Evolutionary conservation across 306 rosid species (phyloP).

Genomic region (Acacia confusa): DNA sequence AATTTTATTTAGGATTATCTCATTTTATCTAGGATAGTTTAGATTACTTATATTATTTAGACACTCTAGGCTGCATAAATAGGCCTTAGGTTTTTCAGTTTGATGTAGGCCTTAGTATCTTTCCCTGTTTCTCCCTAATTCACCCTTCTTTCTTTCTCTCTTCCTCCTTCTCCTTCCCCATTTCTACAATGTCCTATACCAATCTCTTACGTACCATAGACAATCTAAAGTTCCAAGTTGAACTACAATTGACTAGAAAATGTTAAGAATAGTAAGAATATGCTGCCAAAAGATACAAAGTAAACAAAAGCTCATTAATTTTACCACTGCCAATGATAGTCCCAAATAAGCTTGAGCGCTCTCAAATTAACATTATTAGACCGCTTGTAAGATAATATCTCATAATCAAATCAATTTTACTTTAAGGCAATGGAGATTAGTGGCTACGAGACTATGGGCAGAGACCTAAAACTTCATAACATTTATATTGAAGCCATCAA

Average conservation of each 20-base stretch:
- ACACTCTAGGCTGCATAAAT: not conserved
- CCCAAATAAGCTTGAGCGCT: not conserved
- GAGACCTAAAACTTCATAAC: constrained; percentile 13
- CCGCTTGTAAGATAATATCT: not conserved
- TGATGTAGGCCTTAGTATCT: not conserved
- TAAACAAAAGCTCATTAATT: not conserved
- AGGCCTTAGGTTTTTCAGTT: not conserved
- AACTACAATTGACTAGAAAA: not conserved
- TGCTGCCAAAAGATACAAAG: not conserved
- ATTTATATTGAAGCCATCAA: not conserved
- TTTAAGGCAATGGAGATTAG: not conserved
- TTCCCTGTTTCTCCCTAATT: not conserved
- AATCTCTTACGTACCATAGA: not conserved
- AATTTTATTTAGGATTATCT: not conserved
- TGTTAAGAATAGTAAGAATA: not conserved
- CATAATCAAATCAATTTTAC: not conserved
- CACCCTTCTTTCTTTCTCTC: not conserved
- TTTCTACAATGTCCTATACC: not conserved
- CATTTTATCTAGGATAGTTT: not conserved
- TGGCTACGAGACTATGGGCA: not conserved
- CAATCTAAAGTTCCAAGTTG: not conserved
- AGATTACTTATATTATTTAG: not conserved
- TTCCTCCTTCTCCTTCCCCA: not conserved
- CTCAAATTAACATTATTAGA: not conserved
- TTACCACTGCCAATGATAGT: not conserved